Evolutionary conservation across 768 basidiomycete species (phyloP), one percentile per base, ranked within the genome.

Genomic region (Cantharellus anzutake): DNA sequence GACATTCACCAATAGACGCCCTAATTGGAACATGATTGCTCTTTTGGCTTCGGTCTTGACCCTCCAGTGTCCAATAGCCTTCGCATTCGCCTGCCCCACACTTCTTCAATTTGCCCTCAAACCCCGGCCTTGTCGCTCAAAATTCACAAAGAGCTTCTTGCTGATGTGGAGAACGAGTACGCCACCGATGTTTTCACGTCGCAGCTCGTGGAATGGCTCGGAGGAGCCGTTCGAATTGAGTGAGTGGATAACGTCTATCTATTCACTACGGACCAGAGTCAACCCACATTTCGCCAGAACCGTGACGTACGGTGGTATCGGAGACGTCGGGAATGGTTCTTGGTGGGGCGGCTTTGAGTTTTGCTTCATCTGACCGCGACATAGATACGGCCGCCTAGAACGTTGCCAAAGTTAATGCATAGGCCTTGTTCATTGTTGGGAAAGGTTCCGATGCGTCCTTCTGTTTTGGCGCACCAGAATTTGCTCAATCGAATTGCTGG

Each of bases 391-490:
- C 72, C n/a, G 75, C 69, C 4, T 72, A 87, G 50, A 66, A 74
- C 39, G 73, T 84, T 61, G 80, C 80, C 4, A 81, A 79, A 64
- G 79, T 91, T 65, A 87, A 88, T 68, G 83, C 80, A 0, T 85
- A 84, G 64, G 86, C 78, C 0, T 73, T 88, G 20, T 68, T 85
- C 4, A 84, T 78, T 66, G 76, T 80, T 56, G 88, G 86, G 85
- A 71, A 75, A 58, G 86, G 86, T 1, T 75, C 77, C 2, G 74
- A 86, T 63, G 61, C 68, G 5, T 70, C 73, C 0, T 72, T 84
- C n/a, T 83, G 84, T 67, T 86, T 86, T 0, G 64, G 86, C 16
- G 71, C 89, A 7, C 68, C 84, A 48, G 76, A 77, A n/a, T 78
- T 50, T 38, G 68, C 34, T 29, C 0, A 29, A 2, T 4, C 35